These are phyloP conservation scores for Sclerotiophoma versabilis DNA, from an alignment of 2,329 filamentous ascomycete species.

Conservation along the genomic window DNA sequence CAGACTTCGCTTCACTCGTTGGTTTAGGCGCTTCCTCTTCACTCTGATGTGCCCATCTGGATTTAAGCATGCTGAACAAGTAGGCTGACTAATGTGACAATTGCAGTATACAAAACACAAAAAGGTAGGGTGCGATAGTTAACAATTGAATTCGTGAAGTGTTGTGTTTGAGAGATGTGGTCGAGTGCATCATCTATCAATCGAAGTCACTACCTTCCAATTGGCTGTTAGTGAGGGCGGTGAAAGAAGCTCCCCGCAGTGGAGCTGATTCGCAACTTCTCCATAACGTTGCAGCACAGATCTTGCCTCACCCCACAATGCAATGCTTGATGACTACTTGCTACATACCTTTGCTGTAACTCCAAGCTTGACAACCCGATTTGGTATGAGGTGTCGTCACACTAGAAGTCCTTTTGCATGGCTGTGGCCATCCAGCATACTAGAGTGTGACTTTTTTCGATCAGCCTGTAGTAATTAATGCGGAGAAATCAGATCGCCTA, in stretches of 20 bases:
- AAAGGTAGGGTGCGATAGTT: neutral
- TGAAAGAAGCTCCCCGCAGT: slow-evolving; percentile 17
- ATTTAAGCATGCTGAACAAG: slow-evolving; percentile 37
- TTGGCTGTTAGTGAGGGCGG: slow-evolving; percentile 11
- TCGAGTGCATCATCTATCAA: slow-evolving; percentile 11
- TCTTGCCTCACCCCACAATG: too few species aligned
- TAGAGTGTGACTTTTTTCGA: neutral
- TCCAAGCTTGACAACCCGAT: too few species aligned
- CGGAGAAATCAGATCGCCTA: neutral
- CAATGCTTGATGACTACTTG: too few species aligned
- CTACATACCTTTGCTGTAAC: too few species aligned
- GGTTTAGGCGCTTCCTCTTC: slow-evolving; percentile 19
- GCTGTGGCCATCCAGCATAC: neutral
- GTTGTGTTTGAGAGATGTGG: slow-evolving; percentile 1
- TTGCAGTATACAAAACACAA: neutral
- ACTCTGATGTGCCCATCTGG: slow-evolving; percentile 41
- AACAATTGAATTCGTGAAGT: neutral
- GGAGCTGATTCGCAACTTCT: neutral
- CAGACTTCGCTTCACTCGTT: slow-evolving; percentile 6
- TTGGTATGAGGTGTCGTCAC: neutral
- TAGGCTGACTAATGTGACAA: neutral
- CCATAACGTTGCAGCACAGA: neutral
- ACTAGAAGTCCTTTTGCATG: neutral
- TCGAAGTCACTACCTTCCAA: neutral
- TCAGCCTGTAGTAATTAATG: neutral